Evolutionary conservation across 805 yeast genomes (phyloP), one percentile per base, ranked within the genome.

Genomic region (Sungouiella thailandica): DNA sequence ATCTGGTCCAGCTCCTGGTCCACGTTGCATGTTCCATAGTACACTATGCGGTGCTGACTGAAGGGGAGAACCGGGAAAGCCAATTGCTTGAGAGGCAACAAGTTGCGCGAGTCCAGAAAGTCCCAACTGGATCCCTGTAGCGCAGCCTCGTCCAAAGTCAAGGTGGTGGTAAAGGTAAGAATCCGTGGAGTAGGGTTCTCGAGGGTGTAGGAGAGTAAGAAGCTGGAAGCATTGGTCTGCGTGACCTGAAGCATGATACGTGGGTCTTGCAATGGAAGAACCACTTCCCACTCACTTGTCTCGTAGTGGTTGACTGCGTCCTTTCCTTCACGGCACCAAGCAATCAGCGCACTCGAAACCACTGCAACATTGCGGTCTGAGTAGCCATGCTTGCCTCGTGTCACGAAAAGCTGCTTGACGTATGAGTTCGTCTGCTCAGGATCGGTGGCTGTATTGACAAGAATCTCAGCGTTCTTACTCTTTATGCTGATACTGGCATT

Each of bases 161-260:
- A 30, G 5, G 35, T 20, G 1, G 78, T 63, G 9, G 79, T 58
- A 44, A 83, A 86, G 8, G 77, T 76, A 43, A 86, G 76, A 2
- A 80, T 70, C 28, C 81, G 65, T 2, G 82, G 68, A 0, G 94
- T 81, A 10, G 94, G 88, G 49, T 85, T 85, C 50, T 85, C 95
- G 31, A 85, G 49, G 32, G 68, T 65, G 50, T 74, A 84, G 10
- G 50, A 61, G 28, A 76, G 52, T 27, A 50, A 55, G 11, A 64
- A 44, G 5, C 15, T 28, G 11, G 26, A 31, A 3, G 29, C 39
- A 2, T 40, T 44, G 25, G 39, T 52, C 10, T 25, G 23, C 7
- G 39, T 43, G 3, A 65, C 50, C n/a, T 54, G 58, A 3, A 80
- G 62, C 20, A 83, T 53, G 2, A 80, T 77, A 32, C 93, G 55